Base-by-base conservation (phyloP, 2,329 filamentous ascomycete genomes). In the Alternaria hordeiaustralica region DNA sequence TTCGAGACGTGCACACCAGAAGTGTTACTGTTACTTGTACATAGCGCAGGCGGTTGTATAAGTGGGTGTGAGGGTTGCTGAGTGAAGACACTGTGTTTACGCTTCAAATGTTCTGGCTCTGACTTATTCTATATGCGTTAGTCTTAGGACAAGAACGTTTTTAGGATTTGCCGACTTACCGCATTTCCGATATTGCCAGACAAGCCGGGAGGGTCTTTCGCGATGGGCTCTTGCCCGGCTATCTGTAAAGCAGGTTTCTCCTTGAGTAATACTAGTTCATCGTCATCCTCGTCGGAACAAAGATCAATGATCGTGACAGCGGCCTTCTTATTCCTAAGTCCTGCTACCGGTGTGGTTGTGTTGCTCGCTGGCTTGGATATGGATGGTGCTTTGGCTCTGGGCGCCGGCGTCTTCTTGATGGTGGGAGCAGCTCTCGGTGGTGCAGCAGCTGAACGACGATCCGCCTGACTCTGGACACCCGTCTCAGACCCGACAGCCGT, bases 251-350 rank as follows among this genome's bases (percentile, higher is more conserved):
- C 9, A 4, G 44, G 33, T 8, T n/a, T 25, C 20, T 12, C 41
- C 30, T 57, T 26, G 2, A 15, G 2, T 2, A 10, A 13, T 1
- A 50, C 20, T 10, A 26, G 51, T 21, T 60, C 58, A 23, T 62
- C 60, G 0, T 67, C 68, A 3, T 65, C 57, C 0, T 69, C 68
- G 2, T 65, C 57, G 1, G 65, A 66, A n/a, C 30, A 61, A 20
- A 71, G 63, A 20, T 65, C 36, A 36, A 68, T 65, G 13, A 25
- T 57, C 9, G 45, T 47, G 41, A 18, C 33, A 0, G 44, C n/a
- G 9, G 25, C 23, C n/a, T 44, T 56, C n/a, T 54, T 41, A 2
- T 44, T n/a, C 10, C 20, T n/a, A 6, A 3, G 11, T 18, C 18
- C 26, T 9, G 7, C 2, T 21, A 41, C 15, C 50, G 18, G 20